These are phyloP conservation scores for Clitoria ternatea DNA, from an alignment of 306 rosid genomes.

Conservation along the genomic window DNA sequence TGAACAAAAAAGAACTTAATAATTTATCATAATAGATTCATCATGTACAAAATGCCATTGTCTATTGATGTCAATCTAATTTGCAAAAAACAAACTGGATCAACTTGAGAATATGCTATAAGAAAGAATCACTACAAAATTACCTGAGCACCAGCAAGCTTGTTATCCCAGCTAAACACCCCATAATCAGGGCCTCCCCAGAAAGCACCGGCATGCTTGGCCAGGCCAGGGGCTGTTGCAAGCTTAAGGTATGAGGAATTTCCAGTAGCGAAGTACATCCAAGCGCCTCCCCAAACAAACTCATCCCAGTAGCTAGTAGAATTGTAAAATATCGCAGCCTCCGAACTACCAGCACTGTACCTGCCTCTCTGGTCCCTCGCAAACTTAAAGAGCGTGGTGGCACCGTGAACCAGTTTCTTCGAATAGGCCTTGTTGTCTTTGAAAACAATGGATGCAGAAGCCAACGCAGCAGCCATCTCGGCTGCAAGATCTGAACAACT, in stretches of 20 bases:
- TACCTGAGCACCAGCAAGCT: slow-evolving; percentile 99
- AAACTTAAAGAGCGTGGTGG: slow-evolving; percentile 70
- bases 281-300: slow-evolving; percentile 93
- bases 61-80: not conserved
- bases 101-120: not conserved
- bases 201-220: slow-evolving; percentile 97
- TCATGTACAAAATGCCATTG: not conserved
- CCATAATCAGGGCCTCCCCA: slow-evolving; percentile 98
- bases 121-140: slow-evolving; percentile 9
- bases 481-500: slow-evolving; percentile 88
- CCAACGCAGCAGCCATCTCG: slow-evolving; percentile 95
- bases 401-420: slow-evolving; percentile 94
- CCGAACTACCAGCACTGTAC: slow-evolving; percentile 60
- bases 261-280: slow-evolving; percentile 98
- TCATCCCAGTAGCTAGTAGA: slow-evolving; percentile 89
- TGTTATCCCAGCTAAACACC: slow-evolving; percentile 97
- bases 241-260: slow-evolving; percentile 79
- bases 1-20: not conserved
- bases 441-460: slow-evolving; percentile 94
- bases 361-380: slow-evolving; percentile 72
- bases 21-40: slow-evolving; percentile 3
- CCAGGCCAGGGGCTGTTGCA: slow-evolving; percentile 79
- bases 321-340: slow-evolving; percentile 76
- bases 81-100: not conserved
- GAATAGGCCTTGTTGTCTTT: slow-evolving; percentile 97